phyloP scores from a whole-genome alignment of 768 basidiomycete genomes.

The Lentinula sp. region DNA sequence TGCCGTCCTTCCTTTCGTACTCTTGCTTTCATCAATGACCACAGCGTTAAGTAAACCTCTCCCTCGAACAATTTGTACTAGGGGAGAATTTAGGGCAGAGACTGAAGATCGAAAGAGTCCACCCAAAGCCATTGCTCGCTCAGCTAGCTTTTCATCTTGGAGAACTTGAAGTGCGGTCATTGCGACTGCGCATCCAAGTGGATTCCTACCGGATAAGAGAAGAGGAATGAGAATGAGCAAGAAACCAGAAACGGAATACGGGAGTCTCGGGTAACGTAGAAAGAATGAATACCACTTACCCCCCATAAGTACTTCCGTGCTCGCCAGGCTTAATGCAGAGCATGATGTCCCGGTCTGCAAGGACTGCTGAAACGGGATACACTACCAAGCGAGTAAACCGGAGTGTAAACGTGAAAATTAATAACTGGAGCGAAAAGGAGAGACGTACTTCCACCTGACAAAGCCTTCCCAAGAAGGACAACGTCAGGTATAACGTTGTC shows the following conservation, averaged over 20 bases:
- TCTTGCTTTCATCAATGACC: conserved; percentile 83
- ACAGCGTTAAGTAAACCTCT: conserved; percentile 89
- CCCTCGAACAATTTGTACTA: conserved; percentile 78
- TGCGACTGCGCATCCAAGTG: conserved; percentile 93
- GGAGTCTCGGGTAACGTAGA: no score
- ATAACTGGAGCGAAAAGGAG: neutral
- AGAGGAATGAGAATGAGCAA: neutral
- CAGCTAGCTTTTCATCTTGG: conserved; percentile 75
- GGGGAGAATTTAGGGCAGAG: conserved; percentile 55
- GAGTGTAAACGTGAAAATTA: neutral
- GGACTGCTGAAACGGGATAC: conserved; percentile 94
- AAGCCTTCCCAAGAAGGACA: conserved; percentile 90
- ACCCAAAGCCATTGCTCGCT: conserved; percentile 76
- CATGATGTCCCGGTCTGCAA: conserved; percentile 90
- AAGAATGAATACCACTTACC: conserved; percentile 37
- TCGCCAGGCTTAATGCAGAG: conserved; percentile 91
- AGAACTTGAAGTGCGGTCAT: conserved; percentile 92
- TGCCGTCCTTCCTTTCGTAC: conserved; percentile 72
- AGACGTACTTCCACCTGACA: conserved; percentile 84
- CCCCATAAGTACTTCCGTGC: conserved; percentile 95
- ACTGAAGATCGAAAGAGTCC: conserved; percentile 71
- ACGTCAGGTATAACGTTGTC: conserved; percentile 88
- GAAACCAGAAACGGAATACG: neutral
- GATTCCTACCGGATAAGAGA: conserved; percentile 52
- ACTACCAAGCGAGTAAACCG: conserved; percentile 35